Base-by-base conservation (phyloP, 2,329 filamentous ascomycete species). In the Leptographium flavum region DNA sequence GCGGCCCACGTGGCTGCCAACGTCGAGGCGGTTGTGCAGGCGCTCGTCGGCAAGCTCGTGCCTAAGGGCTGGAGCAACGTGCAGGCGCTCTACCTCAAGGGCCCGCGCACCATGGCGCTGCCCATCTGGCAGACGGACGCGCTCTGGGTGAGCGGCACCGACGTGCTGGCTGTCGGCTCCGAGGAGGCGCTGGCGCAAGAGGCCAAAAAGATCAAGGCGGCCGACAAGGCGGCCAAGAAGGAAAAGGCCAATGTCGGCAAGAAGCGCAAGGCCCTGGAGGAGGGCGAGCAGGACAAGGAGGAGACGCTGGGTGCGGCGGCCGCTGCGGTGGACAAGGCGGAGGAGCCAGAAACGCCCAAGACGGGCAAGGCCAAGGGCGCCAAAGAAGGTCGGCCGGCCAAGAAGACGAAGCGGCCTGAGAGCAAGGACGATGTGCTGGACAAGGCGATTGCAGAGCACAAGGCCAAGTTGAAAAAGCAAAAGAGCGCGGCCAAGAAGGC, bases 91-190 rank as follows among this genome's bases (percentile, higher is more conserved):
- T 87, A 94, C 63, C 73, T 98, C 69, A 98, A 96, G 73, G 86
- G 87, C 3, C 82, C 86, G 25, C 79, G 85, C 58, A 94, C 90
- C 5, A 82, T 81, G 49, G 83, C 90, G 9, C 71, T 98, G 57
- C 92, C 92, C n/a, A 80, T 98, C 59, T 98, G 87, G 85, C 68
- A 94, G 58, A 84, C 90, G 5, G 82, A 87, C 54, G 87, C 95
- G 70, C 71, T 98, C 52, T 98, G 92, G 87, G 64, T 70, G 15
- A 84, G 92, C 52, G 73, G 78, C 49, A 80, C 86, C 50, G 76
- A 82, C 57, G 77, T 94, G 7, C 67, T 92, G 31, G 66, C 71
- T 51, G 68, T 71, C 32, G 64, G 61, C 31, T 65, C 70, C 47
- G 70, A 70, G 54, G 57, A 67, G 54, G 60, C 63, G 22, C 69